phyloP scores from a whole-genome alignment of 1,139 yeast species.

The Yamadazyma membranifaciens region DNA sequence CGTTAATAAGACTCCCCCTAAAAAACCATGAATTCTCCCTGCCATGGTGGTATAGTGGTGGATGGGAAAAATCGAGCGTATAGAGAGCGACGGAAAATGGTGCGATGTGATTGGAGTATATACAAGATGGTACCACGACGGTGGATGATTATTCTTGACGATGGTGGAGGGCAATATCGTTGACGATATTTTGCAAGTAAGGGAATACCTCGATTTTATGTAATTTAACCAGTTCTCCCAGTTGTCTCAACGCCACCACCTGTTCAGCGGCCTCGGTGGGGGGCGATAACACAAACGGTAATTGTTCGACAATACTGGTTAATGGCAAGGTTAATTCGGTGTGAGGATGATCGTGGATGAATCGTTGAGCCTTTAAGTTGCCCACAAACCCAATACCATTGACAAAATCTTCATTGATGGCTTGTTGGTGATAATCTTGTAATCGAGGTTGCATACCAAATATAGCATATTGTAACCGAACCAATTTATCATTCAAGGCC shows the following conservation, averaged over 20 bases:
- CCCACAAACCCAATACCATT: slow-evolving; percentile 70
- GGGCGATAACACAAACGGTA: slow-evolving; percentile 43
- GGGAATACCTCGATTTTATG: slow-evolving; percentile 44
- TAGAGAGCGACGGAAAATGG: too few relatives aligned
- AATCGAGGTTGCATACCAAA: slow-evolving; percentile 67
- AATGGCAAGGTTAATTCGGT: slow-evolving; percentile 28
- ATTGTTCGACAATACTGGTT: slow-evolving; percentile 40
- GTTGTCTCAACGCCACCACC: slow-evolving; percentile 42
- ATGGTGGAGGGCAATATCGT: slow-evolving; percentile 14
- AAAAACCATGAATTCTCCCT: slow-evolving; percentile 69
- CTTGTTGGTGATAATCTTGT: slow-evolving; percentile 47
- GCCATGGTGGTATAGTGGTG: neutral
- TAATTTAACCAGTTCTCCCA: slow-evolving; percentile 26
- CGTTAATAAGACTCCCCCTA: slow-evolving; percentile 66
- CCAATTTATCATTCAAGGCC: slow-evolving; percentile 65
- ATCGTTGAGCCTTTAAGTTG: slow-evolving; percentile 53
- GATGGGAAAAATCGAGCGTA: too few relatives aligned
- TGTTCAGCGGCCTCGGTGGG: slow-evolving; percentile 55
- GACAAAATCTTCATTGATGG: slow-evolving; percentile 53
- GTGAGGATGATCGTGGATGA: slow-evolving; percentile 20
- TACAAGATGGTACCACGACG: too few relatives aligned
- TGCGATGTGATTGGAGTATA: neutral
- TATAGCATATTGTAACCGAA: slow-evolving; percentile 75
- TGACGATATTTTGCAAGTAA: slow-evolving; percentile 37
- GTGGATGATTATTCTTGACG: slow-evolving; percentile 6